phyloP scores from a whole-genome alignment of 2,329 filamentous ascomycete genomes.

The Lecanicillium sp. region DNA sequence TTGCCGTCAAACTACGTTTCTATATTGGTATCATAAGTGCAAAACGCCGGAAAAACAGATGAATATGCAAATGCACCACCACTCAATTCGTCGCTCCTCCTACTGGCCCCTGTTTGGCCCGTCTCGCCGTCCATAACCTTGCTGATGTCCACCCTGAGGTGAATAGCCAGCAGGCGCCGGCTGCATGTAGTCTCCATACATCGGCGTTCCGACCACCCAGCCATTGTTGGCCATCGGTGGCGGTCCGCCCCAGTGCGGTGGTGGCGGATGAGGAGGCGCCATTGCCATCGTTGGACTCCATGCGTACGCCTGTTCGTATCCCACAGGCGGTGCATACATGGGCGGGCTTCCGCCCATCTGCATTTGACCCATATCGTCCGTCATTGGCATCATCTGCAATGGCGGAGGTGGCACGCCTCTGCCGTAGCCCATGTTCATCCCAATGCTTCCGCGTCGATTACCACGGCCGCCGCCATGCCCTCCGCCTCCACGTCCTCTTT shows the following conservation, averaged over 20 bases:
- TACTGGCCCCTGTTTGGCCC: not conserved
- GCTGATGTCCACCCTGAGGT: conserved; percentile 1
- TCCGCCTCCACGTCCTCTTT: conserved; percentile 16
- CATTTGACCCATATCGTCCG: not conserved
- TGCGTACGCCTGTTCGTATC: conserved; percentile 2
- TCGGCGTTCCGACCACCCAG: conserved; percentile 2
- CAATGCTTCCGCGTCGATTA: conserved; percentile 1
- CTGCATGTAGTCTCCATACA: conserved; percentile 3
- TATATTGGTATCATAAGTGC: not conserved
- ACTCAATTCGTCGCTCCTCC: not conserved
- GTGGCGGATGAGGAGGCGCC: not conserved
- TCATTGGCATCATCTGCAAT: not conserved
- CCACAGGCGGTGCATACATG: conserved; percentile 4
- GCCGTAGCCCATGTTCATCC: conserved; percentile 1
- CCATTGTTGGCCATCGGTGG: conserved; percentile 5
- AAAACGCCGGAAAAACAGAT: not conserved
- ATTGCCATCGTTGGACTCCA: conserved; percentile 5
- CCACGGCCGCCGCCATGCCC: conserved; percentile 5
- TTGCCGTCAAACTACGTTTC: conserved; percentile 3
- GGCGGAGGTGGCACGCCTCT: not conserved
- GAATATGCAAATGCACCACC: not conserved
- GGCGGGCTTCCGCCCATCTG: not conserved
- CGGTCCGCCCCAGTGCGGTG: conserved; percentile 2
- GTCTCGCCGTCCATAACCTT: conserved; percentile 3
- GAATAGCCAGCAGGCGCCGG: not conserved